Evolutionary conservation across 768 basidiomycete species (phyloP), one percentile per base, ranked within the genome.

Genomic region (Phylloporus arenicola): DNA sequence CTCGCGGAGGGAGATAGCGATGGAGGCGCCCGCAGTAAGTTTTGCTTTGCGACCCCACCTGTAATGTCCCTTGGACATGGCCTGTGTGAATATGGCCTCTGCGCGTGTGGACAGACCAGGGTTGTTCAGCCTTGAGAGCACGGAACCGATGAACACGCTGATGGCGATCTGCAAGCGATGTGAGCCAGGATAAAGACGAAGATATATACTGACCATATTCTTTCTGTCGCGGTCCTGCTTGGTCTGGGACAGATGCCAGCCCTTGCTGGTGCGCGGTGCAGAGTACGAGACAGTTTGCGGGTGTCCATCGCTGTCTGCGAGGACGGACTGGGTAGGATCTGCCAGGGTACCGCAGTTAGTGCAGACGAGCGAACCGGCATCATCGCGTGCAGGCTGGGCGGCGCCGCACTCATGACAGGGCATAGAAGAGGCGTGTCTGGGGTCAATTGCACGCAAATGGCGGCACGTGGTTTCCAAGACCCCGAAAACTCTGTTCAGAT

Each of bases 1-100:
- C 70, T 90, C 84, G 44, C 88, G 83, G 38, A 90, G 71, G 6
- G 86, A 82, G 48, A 90, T 75, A 22, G 81, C 76, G 24, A 90
- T 70, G 41, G 82, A 79, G 3, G 83, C 86, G 12, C 81, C 90
- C 0, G 85, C 84, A 12, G 80, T 74, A 39, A 80, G 70, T 64
- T 79, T 88, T 19, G 88, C 83, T 55, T 76, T 82, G 45, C 80
- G 75, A 33, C 90, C 89, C 88, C 88, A 92, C 33, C 78, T 79
- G 61, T 80, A 84, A 10, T 71, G 64, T 13, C 77, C 79, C 29
- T 72, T 72, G 20, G 68, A 53, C 79, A 83, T 87, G 22, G 80
- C 79, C 57, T 84, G 81, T 68, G 78, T 77, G 68, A 91, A 91
- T 24, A 92, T 67, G 48, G 74, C 73, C 51, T 76, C 77, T 12